Evolutionary conservation across 768 basidiomycete species (phyloP), one percentile per base, ranked within the genome.

Genomic region (Boletus barrowsii): DNA sequence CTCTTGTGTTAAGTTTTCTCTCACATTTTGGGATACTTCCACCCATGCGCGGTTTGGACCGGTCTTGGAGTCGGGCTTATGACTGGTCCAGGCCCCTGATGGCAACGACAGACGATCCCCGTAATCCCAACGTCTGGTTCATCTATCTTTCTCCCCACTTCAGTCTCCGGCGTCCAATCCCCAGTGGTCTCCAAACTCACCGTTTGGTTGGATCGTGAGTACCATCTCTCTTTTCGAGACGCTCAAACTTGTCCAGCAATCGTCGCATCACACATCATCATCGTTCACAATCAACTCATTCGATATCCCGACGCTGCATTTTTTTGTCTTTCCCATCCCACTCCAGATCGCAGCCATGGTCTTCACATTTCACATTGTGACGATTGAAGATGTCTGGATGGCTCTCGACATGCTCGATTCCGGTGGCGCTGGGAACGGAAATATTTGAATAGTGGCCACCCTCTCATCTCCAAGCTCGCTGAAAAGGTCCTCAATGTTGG

Each of bases 381-480:
- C 87, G 37, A 74, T 89, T 29, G 87, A 92, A 70, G 91, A 93
- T 62, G 80, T 93, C 35, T 89, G 87, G 84, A 82, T 90, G 68
- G 91, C 91, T 26, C 83, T 93, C 20, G 87, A 92, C 68, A 88
- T 92, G 83, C 81, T 3, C 85, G 86, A 32, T 88, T 93, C 80
- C 84, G 91, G 47, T 93, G 91, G 91, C 84, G 91, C 57, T 93
- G 91, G 91, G 89, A 91, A 64, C 82, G 91, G 49, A 90, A 87
- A 67, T 90, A 93, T 64, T 71, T 82, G 51, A 84, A 84, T 42
- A 88, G 88, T 42, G 85, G 84, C 2, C 89, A 91, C 62, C 90
- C 91, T 18, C 81, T 92, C 48, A 90, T 92, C 55, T 82, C 88
- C 14, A 86, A 83, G 62, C 81, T 93, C 45, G 90, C 88, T 0